Evolutionary conservation across 1,284 basidiomycete genomes (phyloP).

Genomic region (Austroboletus novae-zelandiae): DNA sequence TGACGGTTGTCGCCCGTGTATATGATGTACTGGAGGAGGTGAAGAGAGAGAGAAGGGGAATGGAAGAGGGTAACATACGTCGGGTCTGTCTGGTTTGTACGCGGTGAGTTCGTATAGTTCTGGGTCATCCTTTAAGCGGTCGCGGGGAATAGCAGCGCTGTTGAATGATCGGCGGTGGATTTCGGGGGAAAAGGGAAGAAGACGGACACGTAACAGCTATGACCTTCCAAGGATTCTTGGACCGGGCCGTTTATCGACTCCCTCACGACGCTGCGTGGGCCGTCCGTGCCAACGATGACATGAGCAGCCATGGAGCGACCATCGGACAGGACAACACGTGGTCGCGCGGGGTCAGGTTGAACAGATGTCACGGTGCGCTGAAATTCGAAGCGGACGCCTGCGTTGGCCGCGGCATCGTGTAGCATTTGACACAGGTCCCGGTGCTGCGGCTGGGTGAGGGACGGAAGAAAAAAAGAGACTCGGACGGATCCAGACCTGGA

Average conservation of each 20-base stretch:
- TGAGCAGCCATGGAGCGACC: constrained; percentile 39
- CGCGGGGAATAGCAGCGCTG: constrained; percentile 40
- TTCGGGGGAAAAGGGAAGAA: constrained; percentile 1
- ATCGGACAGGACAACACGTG: constrained; percentile 31
- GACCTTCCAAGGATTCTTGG: constrained; percentile 26
- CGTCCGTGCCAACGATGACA: constrained; percentile 43
- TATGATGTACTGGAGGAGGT: constrained; percentile 18
- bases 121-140: constrained; percentile 38
- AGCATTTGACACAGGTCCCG: constrained; percentile 45
- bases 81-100: constrained; percentile 20
- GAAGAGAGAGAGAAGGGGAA: neutral
- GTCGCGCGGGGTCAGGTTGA: constrained; percentile 26
- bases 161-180: constrained; percentile 4
- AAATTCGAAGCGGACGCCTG: constrained; percentile 42
- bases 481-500: constrained; percentile 37
- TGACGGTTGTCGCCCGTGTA: constrained; percentile 29
- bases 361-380: constrained; percentile 37
- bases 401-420: constrained; percentile 39
- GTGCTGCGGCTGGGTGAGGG: constrained; percentile 34
- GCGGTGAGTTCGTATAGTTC: constrained; percentile 32
- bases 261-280: constrained; percentile 34
- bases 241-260: constrained; percentile 19
- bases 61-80: constrained; percentile 13
- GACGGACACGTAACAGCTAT: constrained; percentile 30
- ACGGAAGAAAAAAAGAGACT: neutral